phyloP scores from a whole-genome alignment of 2,329 filamentous ascomycete species.

The Aspergillus sp. region DNA sequence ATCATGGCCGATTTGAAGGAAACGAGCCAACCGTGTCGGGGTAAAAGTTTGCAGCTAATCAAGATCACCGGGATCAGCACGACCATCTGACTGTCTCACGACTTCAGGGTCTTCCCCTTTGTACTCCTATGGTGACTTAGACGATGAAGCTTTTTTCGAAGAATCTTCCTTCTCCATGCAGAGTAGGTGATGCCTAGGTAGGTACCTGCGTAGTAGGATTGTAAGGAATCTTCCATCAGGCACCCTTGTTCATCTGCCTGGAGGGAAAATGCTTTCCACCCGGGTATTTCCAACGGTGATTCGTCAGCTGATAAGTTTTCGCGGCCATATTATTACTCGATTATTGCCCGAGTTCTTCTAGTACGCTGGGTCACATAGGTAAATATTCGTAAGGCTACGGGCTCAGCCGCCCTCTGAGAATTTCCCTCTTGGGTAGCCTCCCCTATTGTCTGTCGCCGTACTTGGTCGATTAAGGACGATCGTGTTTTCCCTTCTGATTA shows the following conservation, averaged over 20 bases:
- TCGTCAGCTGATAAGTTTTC: constrained; percentile 8
- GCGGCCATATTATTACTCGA: neutral
- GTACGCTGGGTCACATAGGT: neutral
- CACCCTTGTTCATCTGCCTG: neutral
- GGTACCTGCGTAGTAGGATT: neutral
- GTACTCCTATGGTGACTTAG: neutral
- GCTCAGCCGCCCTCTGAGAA: constrained; percentile 5
- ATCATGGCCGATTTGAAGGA: neutral
- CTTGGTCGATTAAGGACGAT: neutral
- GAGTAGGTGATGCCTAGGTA: neutral
- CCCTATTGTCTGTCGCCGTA: neutral
- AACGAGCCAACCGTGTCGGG: neutral
- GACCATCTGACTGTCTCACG: neutral
- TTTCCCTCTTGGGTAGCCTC: constrained; percentile 2
- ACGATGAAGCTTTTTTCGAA: neutral
- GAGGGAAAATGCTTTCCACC: neutral
- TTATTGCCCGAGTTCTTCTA: neutral
- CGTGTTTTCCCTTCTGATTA: too few species aligned
- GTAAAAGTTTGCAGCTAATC: constrained; percentile 9
- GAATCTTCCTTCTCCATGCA: too few species aligned
- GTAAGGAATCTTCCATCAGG: neutral
- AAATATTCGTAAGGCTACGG: constrained; percentile 14
- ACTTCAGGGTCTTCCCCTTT: neutral
- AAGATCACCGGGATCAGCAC: constrained; percentile 16
- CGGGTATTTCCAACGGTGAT: constrained; percentile 1